These are phyloP conservation scores for Suhomyces anneliseae DNA, from an alignment of 1,139 yeast genomes.

Conservation along the genomic window DNA sequence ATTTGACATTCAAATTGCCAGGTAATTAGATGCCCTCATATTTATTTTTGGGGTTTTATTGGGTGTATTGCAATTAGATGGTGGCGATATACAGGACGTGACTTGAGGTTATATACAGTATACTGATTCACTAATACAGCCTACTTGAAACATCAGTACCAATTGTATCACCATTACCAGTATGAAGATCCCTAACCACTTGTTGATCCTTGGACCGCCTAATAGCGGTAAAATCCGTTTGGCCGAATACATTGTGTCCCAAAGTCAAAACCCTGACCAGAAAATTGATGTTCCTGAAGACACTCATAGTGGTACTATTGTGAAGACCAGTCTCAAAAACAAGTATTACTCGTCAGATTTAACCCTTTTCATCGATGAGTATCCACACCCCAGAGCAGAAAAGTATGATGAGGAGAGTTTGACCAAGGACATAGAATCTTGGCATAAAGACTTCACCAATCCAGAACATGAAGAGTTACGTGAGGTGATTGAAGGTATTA, in stretches of 20 bases:
- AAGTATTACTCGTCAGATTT: constrained; percentile 34
- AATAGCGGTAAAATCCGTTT: constrained; percentile 36
- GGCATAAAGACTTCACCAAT: constrained; percentile 33
- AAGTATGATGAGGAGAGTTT: constrained; percentile 7
- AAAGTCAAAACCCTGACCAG: constrained; percentile 8
- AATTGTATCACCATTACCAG: no score
- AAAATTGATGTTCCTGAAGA: constrained; percentile 6
- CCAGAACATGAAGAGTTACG: constrained; percentile 39
- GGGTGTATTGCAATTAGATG: no score
- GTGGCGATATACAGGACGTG: no score
- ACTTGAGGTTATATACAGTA: no score
- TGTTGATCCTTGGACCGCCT: constrained; percentile 42
- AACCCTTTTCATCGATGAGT: constrained; percentile 42
- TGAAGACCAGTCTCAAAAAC: constrained; percentile 28
- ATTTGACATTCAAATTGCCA: no score
- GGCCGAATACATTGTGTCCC: constrained; percentile 21
- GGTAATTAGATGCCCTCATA: no score
- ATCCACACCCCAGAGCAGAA: constrained; percentile 23
- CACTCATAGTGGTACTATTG: constrained; percentile 40
- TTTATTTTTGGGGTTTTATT: no score
- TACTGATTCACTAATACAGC: no score
- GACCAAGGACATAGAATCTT: constrained; percentile 21
- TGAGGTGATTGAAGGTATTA: constrained; percentile 39
- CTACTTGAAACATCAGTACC: no score
- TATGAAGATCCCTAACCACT: constrained; percentile 28